Evolutionary conservation across 345 rosid genomes (phyloP).

Genomic region (Pugionium dolabratum): DNA sequence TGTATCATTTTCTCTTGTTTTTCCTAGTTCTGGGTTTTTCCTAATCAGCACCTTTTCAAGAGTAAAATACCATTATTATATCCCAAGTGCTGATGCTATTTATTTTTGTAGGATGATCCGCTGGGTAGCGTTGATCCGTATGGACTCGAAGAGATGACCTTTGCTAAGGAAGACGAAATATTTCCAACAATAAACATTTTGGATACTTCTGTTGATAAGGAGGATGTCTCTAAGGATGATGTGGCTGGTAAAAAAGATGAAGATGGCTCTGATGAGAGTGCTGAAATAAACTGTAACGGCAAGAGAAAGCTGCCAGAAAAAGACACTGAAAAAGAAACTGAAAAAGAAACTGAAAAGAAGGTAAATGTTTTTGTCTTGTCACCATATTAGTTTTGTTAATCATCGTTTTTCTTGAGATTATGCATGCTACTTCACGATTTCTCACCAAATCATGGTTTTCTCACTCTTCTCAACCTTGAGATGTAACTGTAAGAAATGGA

Average conservation of each 20-base stretch:
- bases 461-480: slow-evolving; percentile 1
- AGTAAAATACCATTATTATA: not conserved
- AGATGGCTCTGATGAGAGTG: slow-evolving; percentile 43
- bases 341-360: slow-evolving; percentile 58
- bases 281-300: slow-evolving; percentile 48
- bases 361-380: slow-evolving; percentile 38
- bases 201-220: slow-evolving; percentile 46
- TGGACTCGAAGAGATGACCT: slow-evolving; percentile 83
- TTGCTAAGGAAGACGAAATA: slow-evolving; percentile 74
- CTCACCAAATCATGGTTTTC: slow-evolving; percentile 8
- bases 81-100: slow-evolving; percentile 10
- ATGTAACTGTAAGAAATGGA: not conserved
- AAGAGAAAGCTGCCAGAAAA: slow-evolving; percentile 73
- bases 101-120: slow-evolving; percentile 47
- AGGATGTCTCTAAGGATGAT: slow-evolving; percentile 29
- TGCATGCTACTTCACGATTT: slow-evolving; percentile 23
- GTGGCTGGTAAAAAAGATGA: slow-evolving; percentile 45
- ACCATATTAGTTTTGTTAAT: not conserved
- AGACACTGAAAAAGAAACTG: slow-evolving; percentile 49
- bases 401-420: slow-evolving; percentile 21
- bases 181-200: slow-evolving; percentile 46
- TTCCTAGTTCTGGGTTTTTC: slow-evolving; percentile 10
- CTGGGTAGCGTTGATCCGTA: slow-evolving; percentile 46
- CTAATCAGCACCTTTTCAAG: slow-evolving; percentile 5
- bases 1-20: not conserved